phyloP scores from a whole-genome alignment of 2,329 filamentous ascomycete species.

The Botryotinia narcissicola region DNA sequence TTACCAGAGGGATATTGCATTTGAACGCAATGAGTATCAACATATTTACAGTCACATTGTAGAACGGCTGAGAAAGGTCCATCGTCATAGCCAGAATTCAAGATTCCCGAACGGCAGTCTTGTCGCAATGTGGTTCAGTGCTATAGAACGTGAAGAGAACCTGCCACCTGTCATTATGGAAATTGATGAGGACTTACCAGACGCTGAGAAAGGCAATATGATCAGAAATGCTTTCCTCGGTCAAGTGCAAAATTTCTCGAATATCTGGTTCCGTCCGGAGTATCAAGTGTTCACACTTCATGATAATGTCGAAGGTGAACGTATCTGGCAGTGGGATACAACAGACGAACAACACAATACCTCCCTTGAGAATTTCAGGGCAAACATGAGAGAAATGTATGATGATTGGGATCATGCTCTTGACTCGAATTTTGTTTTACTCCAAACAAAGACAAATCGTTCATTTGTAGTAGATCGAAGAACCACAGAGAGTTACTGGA shows the following conservation, averaged over 20 bases:
- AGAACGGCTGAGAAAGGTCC: neutral
- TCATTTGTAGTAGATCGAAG: constrained; percentile 11
- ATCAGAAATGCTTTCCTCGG: neutral
- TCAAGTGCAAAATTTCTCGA: neutral
- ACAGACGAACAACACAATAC: constrained; percentile 1
- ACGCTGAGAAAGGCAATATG: neutral
- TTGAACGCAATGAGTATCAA: neutral
- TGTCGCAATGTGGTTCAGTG: constrained; percentile 19
- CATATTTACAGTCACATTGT: neutral
- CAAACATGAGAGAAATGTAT: constrained; percentile 1
- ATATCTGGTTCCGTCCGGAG: constrained; percentile 29
- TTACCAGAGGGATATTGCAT: neutral
- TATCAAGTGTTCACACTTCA: constrained; percentile 21
- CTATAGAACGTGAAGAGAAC: constrained; percentile 8
- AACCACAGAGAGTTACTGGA: constrained; percentile 22
- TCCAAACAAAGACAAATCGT: neutral
- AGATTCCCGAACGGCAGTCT: neutral
- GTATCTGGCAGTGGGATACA: constrained; percentile 13
- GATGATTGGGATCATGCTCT: constrained; percentile 6
- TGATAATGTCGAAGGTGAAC: neutral
- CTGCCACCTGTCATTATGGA: neutral
- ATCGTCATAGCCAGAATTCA: neutral
- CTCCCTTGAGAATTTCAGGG: neutral
- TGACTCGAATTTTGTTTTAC: constrained; percentile 5
- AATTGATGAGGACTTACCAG: neutral